Base-by-base conservation (phyloP, 345 rosid species). In the Abelmoschus esculentus region DNA sequence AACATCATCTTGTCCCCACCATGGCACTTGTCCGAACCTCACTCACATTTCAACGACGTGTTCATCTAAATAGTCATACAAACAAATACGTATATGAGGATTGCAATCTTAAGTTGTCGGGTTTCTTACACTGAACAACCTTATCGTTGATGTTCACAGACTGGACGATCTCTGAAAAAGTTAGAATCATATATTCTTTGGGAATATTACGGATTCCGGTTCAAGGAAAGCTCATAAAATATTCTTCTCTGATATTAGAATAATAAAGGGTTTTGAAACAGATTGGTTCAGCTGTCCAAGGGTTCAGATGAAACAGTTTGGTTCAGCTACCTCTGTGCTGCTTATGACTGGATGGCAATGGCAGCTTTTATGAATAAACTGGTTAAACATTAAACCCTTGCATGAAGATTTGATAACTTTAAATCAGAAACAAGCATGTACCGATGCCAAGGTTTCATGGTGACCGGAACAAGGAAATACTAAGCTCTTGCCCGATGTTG, bases 401-500 rank as follows among this genome's bases (percentile, higher is more conserved):
- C 38, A 34, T 34, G 38, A 34, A 34, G 12, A 7, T 10, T 42
- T 38, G 49, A 42, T 17, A 9, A 5, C 32, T 8, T 47, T 8
- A 26, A 57, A 63, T 31, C 6, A 32, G 14, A 5, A 49, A 26
- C 60, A 58, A 72, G 52, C 40, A 7, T 0, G 40, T 6, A 6
- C 42, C 26, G 28, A 15, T 34, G 11, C 6, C 38, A 61, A 31
- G 11, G 3, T 77, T 10, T 56, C 67, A 77, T 5, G 19, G 61
- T 28, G 81, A 86, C 22, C 87, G 79, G 38, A 79, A 78, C 66
- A 90, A 71, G 81, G 80, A 86, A 72, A 90, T 77, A 72, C 96
- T 86, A 54, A 90, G 88, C 78, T 90, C 93, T 72, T 90, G 93
- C 18, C 91, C 91, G 1, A 85, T 83, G 56, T 78, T 80, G 15